Percentiles rank a stretch among this genome's conserved stretches.
Conservation (phyloP, 805 yeast species). For the Metschnikowia peoriensis region DNA sequence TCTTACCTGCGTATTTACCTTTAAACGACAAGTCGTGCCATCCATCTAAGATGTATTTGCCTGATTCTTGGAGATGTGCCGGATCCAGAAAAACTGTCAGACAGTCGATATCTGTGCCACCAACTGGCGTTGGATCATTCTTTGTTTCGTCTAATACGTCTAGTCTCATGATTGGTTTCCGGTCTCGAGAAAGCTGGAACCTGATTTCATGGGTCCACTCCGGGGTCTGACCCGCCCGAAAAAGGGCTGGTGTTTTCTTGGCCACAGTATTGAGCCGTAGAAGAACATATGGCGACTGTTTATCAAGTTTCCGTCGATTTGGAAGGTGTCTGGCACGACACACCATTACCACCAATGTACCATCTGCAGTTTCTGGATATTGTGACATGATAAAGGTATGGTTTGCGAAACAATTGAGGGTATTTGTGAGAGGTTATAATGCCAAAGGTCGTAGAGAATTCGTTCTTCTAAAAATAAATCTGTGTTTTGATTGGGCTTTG, state of each 20-base stretch:
- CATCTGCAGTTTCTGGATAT: constrained; percentile 41
- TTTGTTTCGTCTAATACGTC: constrained; percentile 84
- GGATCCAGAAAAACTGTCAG: constrained; percentile 57
- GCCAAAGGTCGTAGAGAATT: background rate
- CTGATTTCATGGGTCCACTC: constrained; percentile 77
- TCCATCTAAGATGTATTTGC: constrained; percentile 72
- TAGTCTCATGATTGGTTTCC: constrained; percentile 61
- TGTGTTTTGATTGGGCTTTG: too few species aligned
- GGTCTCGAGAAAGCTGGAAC: constrained; percentile 62
- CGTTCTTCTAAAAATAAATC: too few species aligned
- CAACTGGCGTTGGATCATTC: constrained; percentile 82
- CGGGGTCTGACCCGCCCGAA: constrained; percentile 94
- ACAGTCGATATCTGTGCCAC: constrained; percentile 77
- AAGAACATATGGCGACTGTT: constrained; percentile 90
- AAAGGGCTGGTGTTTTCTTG: constrained; percentile 70
- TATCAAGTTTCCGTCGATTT: constrained; percentile 80
- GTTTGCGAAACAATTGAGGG: background rate
- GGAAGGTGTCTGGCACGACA: constrained; percentile 83
- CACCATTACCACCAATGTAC: constrained; percentile 69
- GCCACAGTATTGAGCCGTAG: constrained; percentile 79
- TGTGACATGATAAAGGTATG: constrained; percentile 1
- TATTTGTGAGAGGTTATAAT: background rate
- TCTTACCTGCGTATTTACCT: constrained; percentile 79
- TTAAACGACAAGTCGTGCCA: constrained; percentile 77
- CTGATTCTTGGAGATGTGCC: constrained; percentile 48